phyloP scores from a whole-genome alignment of 441 rosid species.

The Eruca vesicaria region DNA sequence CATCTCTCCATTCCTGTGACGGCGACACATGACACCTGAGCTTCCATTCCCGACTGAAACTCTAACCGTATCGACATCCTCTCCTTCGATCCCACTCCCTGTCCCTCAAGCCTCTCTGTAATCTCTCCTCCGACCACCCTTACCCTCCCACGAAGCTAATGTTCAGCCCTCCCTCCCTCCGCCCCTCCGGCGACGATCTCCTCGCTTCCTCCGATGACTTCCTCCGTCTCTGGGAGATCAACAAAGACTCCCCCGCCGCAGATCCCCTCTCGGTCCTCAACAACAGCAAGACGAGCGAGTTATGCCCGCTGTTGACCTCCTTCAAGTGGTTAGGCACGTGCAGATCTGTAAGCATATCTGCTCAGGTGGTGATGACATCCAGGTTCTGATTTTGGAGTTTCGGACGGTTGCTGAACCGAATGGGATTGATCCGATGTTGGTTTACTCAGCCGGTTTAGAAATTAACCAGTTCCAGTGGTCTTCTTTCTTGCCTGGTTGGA shows the following conservation, averaged over 20 bases:
- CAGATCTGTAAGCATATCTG: slow-evolving; percentile 79
- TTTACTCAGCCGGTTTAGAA: slow-evolving; percentile 77
- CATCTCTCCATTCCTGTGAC: too few relatives aligned
- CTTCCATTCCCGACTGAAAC: too few relatives aligned
- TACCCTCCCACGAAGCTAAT: slow-evolving; percentile 90
- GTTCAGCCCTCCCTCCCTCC: slow-evolving; percentile 67
- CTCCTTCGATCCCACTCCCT: slow-evolving; percentile 67
- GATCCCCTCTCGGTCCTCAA: slow-evolving; percentile 70
- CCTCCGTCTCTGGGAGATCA: slow-evolving; percentile 83
- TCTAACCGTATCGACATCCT: slow-evolving; percentile 86
- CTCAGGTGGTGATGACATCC: slow-evolving; percentile 83
- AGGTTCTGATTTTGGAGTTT: slow-evolving; percentile 86
- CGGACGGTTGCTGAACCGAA: slow-evolving; percentile 88
- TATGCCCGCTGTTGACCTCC: slow-evolving; percentile 88
- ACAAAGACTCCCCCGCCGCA: slow-evolving; percentile 40
- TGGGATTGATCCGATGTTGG: slow-evolving; percentile 85
- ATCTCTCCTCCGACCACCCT: slow-evolving; percentile 78
- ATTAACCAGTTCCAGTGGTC: slow-evolving; percentile 96
- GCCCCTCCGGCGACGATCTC: slow-evolving; percentile 44
- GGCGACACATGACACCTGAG: too few relatives aligned
- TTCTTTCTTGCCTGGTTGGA: slow-evolving; percentile 78
- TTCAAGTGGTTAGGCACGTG: slow-evolving; percentile 89
- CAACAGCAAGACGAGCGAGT: slow-evolving; percentile 84
- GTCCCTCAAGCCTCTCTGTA: slow-evolving; percentile 50
- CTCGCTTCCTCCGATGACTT: slow-evolving; percentile 88